Conservation (phyloP, 2,329 filamentous ascomycete species). For the Didymella pinodella region DNA sequence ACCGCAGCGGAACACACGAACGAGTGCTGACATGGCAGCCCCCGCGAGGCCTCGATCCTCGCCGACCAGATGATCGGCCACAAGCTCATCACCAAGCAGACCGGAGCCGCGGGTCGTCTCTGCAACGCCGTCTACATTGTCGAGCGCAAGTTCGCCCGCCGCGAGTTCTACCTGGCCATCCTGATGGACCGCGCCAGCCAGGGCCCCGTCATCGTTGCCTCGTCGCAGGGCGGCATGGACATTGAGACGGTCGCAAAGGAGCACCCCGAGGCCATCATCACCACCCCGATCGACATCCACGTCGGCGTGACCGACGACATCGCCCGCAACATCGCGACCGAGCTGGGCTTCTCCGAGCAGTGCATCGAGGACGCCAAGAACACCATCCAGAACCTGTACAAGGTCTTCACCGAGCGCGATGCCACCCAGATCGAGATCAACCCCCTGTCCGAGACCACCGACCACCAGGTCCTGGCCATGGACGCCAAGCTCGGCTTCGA, state of each 20-base stretch:
- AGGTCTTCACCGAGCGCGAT: constrained; percentile 98
- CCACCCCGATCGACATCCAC: constrained; percentile 93
- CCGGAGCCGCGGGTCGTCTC: constrained; percentile 87
- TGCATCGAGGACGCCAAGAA: constrained; percentile 95
- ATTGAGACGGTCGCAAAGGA: constrained; percentile 99
- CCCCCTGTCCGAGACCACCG: constrained; percentile 95
- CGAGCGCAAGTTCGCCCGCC: constrained; percentile 98
- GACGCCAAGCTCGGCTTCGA: constrained; percentile 99
- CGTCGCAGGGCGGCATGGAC: constrained; percentile 98
- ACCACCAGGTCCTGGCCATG: constrained; percentile 99
- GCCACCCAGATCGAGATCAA: constrained; percentile 99
- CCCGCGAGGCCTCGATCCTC: constrained; percentile 95
- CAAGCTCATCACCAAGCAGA: constrained; percentile 99
- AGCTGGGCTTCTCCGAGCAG: constrained; percentile 97
- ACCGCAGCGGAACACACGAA: neutral
- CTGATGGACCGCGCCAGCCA: constrained; percentile 96
- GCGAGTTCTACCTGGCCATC: constrained; percentile 98
- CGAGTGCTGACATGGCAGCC: constrained; percentile 55
- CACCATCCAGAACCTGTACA: constrained; percentile 98
- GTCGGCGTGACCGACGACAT: constrained; percentile 95
- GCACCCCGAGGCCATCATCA: constrained; percentile 93
- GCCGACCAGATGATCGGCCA: constrained; percentile 99
- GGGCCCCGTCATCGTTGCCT: constrained; percentile 93
- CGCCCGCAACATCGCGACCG: constrained; percentile 84
- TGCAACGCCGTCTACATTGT: constrained; percentile 99